Conservation (phyloP, 148 eudicot species). For the Fagopyrum tataricum region DNA sequence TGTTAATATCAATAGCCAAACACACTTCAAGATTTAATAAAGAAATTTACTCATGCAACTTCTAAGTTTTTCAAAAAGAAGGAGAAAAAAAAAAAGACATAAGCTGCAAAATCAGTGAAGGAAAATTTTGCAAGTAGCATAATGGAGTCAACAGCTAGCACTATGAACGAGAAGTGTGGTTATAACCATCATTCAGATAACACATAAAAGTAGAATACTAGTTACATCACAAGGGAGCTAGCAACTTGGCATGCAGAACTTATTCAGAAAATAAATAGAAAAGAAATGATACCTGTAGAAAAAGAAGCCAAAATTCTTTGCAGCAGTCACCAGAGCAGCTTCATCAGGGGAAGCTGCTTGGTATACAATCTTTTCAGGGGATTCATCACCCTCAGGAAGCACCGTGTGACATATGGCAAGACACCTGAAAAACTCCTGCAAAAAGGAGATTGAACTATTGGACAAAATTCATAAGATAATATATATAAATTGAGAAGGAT, state of each 20-base stretch:
- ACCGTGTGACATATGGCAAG: slow-evolving; percentile 98
- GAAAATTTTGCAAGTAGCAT: slow-evolving; percentile 5
- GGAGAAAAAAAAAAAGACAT: not conserved
- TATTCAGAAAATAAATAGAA: not conserved
- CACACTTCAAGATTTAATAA: not conserved
- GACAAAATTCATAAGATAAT: not conserved
- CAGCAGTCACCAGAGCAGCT: slow-evolving; percentile 91
- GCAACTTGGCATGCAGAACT: not conserved
- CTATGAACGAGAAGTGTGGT: not conserved
- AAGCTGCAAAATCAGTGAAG: not conserved
- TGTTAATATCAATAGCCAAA: slow-evolving; percentile 2
- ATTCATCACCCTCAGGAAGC: slow-evolving; percentile 95
- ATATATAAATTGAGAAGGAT: not conserved
- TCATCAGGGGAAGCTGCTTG: slow-evolving; percentile 99
- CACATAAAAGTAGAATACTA: not conserved
- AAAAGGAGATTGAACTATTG: slow-evolving; percentile 4
- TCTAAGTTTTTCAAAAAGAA: not conserved
- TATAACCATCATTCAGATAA: not conserved
- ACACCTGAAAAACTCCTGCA: slow-evolving; percentile 95
- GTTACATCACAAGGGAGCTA: not conserved
- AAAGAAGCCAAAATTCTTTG: slow-evolving; percentile 98
- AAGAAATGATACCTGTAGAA: slow-evolving; percentile 59
- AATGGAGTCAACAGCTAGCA: not conserved
- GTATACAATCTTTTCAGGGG: slow-evolving; percentile 81
- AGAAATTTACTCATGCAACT: not conserved